phyloP scores from a whole-genome alignment of 176 grass and related monocot genomes.

The Carex littledalei region DNA sequence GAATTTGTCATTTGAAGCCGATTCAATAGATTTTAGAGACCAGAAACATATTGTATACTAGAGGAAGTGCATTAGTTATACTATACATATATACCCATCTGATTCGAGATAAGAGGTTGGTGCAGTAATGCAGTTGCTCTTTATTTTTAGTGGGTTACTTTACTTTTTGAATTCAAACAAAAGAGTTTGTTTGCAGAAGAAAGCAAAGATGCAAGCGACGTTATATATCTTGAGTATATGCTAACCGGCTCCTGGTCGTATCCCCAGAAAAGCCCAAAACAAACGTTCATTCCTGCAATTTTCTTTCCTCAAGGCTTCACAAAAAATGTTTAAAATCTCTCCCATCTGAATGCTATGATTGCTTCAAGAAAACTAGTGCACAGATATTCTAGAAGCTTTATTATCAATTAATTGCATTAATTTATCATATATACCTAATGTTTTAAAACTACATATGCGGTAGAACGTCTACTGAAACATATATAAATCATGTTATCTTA shows the following conservation, averaged over 20 bases:
- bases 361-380: not conserved
- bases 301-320: not conserved
- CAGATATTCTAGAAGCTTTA: not conserved
- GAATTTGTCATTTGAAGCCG: too few relatives aligned
- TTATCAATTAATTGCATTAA: not conserved
- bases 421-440: not conserved
- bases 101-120: too few relatives aligned
- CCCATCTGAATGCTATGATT: not conserved
- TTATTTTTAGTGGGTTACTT: not conserved
- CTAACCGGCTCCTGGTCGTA: not conserved
- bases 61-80: too few relatives aligned
- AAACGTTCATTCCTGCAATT: not conserved
- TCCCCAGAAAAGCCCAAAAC: not conserved
- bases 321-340: not conserved
- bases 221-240: not conserved
- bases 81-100: too few relatives aligned
- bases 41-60: too few relatives aligned
- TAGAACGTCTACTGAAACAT: not conserved
- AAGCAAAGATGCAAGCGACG: not conserved
- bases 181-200: not conserved
- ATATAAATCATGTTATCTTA: not conserved
- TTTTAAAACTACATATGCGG: not conserved
- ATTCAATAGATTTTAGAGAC: too few relatives aligned
- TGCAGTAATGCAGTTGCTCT: too few relatives aligned
- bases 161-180: slow-evolving; percentile 5